These are phyloP conservation scores for Suillus placidus DNA, from an alignment of 768 basidiomycete species.

Conservation along the genomic window DNA sequence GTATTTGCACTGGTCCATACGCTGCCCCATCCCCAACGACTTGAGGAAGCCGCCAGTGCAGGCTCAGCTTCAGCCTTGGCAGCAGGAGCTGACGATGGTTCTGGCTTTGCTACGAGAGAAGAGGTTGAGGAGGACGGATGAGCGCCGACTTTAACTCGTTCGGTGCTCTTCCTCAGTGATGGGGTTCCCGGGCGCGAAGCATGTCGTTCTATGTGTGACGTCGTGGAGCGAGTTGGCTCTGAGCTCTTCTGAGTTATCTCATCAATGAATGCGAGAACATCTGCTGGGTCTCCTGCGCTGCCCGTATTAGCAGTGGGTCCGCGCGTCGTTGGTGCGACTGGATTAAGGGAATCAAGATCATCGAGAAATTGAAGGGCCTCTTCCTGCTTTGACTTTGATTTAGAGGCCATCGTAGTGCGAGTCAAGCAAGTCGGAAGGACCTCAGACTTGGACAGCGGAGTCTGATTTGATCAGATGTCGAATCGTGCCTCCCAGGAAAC, in stretches of 20 bases:
- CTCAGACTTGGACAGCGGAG: not conserved
- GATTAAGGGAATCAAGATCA: constrained; percentile 84
- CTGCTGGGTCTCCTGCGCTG: constrained; percentile 69
- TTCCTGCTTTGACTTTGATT: constrained; percentile 76
- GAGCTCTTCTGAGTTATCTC: constrained; percentile 92
- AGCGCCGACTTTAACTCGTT: constrained; percentile 69
- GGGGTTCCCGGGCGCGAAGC: constrained; percentile 71
- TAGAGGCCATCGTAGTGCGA: constrained; percentile 36
- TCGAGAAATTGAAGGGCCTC: constrained; percentile 94
- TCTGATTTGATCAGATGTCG: no score
- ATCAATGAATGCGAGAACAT: constrained; percentile 91
- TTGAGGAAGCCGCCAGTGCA: constrained; percentile 21
- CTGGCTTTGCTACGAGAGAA: constrained; percentile 40
- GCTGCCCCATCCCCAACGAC: constrained; percentile 79
- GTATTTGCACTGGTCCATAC: constrained; percentile 90
- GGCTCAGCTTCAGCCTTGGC: constrained; percentile 25
- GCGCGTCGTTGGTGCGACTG: constrained; percentile 30
- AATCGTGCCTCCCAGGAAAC: no score
- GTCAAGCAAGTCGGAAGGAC: not conserved
- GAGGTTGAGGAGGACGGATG: constrained; percentile 44
- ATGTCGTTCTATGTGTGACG: constrained; percentile 56
- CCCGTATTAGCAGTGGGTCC: constrained; percentile 26
- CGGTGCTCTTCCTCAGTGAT: constrained; percentile 71
- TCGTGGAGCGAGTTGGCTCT: constrained; percentile 66
- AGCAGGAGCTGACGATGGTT: constrained; percentile 26